Evolutionary conservation across 139 green algal genomes (phyloP).

Genomic region (Mesostigma viride): DNA sequence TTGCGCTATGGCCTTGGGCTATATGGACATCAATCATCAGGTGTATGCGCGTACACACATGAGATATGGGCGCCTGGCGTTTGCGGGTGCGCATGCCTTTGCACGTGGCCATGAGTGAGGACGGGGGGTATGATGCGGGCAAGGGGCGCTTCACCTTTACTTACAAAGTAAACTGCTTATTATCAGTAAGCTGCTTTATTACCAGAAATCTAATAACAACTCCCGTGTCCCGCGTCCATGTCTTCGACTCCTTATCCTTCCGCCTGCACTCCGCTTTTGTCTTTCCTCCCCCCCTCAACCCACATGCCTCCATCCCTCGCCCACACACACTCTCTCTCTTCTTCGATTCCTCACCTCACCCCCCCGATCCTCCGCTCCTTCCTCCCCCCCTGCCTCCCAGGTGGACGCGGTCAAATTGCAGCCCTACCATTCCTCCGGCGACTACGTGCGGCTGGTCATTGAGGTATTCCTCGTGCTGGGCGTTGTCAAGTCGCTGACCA

Average conservation of each 20-base stretch:
- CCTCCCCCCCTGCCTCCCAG: background rate
- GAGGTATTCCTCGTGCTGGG: constrained; percentile 53
- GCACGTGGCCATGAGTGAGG: too few species aligned
- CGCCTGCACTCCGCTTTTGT: background rate
- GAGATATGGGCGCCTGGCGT: too few species aligned
- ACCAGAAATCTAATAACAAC: too few species aligned
- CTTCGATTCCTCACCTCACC: background rate
- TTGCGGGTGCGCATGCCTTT: too few species aligned
- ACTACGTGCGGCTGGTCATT: constrained; percentile 48
- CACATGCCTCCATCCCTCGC: too few species aligned
- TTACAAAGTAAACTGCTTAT: too few species aligned
- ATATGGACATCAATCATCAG: too few species aligned
- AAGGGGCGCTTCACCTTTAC: too few species aligned
- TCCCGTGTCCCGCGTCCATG: background rate
- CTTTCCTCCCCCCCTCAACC: background rate
- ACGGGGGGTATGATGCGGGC: too few species aligned
- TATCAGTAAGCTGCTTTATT: too few species aligned
- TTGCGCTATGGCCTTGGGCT: too few species aligned
- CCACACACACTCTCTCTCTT: background rate
- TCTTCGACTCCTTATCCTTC: background rate
- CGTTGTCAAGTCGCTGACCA: constrained; percentile 29
- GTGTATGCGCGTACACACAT: too few species aligned
- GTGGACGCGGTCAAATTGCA: background rate
- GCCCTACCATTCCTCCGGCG: background rate
- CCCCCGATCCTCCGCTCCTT: background rate